Conservation (phyloP, 331 rosid species). For the Telfairia occidentalis region DNA sequence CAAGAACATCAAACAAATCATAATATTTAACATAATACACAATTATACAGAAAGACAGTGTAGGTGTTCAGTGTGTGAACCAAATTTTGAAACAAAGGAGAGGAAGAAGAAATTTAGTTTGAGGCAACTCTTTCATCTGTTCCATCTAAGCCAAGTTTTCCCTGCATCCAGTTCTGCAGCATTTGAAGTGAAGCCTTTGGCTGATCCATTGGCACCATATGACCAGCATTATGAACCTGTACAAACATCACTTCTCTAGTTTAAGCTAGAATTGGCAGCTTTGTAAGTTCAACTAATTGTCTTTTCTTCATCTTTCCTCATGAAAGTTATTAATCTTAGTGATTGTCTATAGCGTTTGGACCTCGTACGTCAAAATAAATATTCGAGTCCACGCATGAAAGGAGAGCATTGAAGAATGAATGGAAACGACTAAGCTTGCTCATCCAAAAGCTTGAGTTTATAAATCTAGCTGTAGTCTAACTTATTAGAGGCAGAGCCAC, state of each 20-base stretch:
- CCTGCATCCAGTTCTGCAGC: conserved; percentile 74
- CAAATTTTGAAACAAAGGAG: background rate
- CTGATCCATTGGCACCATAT: conserved; percentile 97
- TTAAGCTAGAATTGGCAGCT: background rate
- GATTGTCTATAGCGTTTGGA: background rate
- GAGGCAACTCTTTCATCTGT: conserved; percentile 28
- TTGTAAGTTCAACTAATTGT: background rate
- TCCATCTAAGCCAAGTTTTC: conserved; percentile 30
- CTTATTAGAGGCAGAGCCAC: background rate
- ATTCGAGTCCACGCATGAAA: background rate
- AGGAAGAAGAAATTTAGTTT: background rate
- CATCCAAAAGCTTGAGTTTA: background rate
- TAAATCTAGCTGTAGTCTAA: background rate
- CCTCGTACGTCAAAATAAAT: background rate
- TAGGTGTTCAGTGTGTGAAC: background rate
- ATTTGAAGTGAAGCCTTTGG: conserved; percentile 68
- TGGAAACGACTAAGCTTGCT: background rate
- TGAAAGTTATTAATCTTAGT: background rate
- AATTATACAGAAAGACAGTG: background rate
- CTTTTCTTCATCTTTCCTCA: background rate
- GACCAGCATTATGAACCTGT: conserved; percentile 82
- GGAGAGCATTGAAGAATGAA: background rate
- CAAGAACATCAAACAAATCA: background rate
- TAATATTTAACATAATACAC: background rate
- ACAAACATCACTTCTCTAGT: background rate